These are phyloP conservation scores for Colletotrichum orchidophilum DNA, from an alignment of 2,329 filamentous ascomycete species.

Conservation along the genomic window DNA sequence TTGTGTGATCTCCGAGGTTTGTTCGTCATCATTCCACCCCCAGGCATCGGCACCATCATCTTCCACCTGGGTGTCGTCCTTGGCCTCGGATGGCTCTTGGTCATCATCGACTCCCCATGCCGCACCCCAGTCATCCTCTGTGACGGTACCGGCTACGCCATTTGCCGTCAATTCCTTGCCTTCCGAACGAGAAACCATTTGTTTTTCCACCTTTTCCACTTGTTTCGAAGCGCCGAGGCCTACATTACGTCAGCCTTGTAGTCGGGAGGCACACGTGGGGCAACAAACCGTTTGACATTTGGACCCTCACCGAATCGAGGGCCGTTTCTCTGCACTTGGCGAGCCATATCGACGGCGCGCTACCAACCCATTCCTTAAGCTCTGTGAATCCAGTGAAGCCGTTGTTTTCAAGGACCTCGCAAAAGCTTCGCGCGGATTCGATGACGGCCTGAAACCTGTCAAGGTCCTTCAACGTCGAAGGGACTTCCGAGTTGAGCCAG, in stretches of 20 bases:
- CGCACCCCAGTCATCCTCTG: constrained; percentile 76
- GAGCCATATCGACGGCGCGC: constrained; percentile 86
- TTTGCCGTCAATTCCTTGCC: constrained; percentile 72
- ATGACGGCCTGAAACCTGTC: constrained; percentile 76
- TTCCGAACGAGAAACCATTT: constrained; percentile 74
- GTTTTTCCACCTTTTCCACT: constrained; percentile 87
- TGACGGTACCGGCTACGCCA: constrained; percentile 51
- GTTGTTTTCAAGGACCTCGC: constrained; percentile 66
- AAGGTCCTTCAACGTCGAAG: constrained; percentile 77
- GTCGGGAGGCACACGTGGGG: neutral
- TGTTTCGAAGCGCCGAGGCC: constrained; percentile 70
- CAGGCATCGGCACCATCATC: constrained; percentile 73
- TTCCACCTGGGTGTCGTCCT: constrained; percentile 39
- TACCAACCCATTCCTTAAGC: constrained; percentile 81
- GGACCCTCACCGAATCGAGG: constrained; percentile 76
- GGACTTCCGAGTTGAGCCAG: constrained; percentile 82
- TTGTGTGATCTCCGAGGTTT: constrained; percentile 44
- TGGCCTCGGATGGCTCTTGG: constrained; percentile 40
- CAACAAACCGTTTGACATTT: constrained; percentile 67
- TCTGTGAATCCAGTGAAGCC: constrained; percentile 71
- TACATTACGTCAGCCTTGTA: constrained; percentile 13
- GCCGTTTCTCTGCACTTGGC: constrained; percentile 82
- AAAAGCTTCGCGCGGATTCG: constrained; percentile 71
- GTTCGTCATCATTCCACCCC: constrained; percentile 83
- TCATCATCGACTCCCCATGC: constrained; percentile 80